Base-by-base conservation (phyloP, 345 rosid genomes). In the Ceriops tagal region DNA sequence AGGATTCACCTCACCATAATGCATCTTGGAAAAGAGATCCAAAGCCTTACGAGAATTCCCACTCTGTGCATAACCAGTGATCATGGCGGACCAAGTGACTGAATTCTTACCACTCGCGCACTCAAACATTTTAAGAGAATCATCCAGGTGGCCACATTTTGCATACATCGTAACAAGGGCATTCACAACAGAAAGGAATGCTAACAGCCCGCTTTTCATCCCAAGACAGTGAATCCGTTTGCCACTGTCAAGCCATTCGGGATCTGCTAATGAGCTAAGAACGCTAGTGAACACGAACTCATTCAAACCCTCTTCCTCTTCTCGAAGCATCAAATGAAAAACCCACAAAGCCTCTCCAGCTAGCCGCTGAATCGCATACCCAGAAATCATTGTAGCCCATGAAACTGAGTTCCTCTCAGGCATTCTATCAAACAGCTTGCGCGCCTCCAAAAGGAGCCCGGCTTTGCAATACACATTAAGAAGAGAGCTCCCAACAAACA, bases 11-110 rank as follows among this genome's bases (percentile, higher is more conserved):
- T 85, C 96, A 66, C 86, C 66, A 66, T 66, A 76, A 79, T 87
- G 90, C 96, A 92, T 90, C 32, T 56, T 71, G 11, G 83, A 81
- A 75, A 90, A 88, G 58, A 92, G 78, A 60, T 73, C 71, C 61
- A 90, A 68, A 60, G 96, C 90, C 74, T 83, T 78, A 15, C 31
- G 60, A 64, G 89, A 87, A 64, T 84, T 84, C 57, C 96, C 96
- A 63, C 78, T 83, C 78, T 92, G 98, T 61, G 96, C 85, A 83
- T 79, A 90, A 22, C 96, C 93, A 56, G 96, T 90, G 69, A 89
- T 81, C 86, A 92, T 88, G 1, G 96, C 96, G 0, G 98, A 90
- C 98, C 98, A 92, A 1, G 98, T 88, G 52, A 92, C 83, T 6
- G 89, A 73, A 75, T 87, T 85, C 84, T 77, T 90, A 58, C 79